Conservation (phyloP, 352 stramenopile species). For the Aphanomyces cochlioides region DNA sequence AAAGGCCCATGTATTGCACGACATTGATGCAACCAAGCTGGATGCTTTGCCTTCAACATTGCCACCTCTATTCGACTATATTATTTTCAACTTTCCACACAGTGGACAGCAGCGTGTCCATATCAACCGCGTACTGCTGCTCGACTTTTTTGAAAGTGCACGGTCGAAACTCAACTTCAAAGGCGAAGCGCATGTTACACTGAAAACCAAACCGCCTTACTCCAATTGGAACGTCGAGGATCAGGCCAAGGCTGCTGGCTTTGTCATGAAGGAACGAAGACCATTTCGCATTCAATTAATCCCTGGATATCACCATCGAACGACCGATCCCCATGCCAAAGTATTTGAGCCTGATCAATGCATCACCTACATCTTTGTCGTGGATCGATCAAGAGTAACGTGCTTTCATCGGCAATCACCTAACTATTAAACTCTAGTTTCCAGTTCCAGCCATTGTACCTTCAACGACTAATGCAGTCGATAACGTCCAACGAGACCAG, state of each 20-base stretch:
- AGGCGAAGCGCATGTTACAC: conserved; percentile 77
- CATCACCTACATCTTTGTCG: conserved; percentile 83
- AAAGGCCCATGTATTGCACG: conserved; percentile 56
- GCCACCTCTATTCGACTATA: conserved; percentile 67
- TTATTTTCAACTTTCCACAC: conserved; percentile 89
- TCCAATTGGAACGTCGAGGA: conserved; percentile 87
- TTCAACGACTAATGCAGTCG: too few species aligned
- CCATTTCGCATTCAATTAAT: conserved; percentile 72
- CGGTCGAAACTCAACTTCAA: conserved; percentile 47
- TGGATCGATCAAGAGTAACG: conserved; percentile 68
- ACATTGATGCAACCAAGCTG: conserved; percentile 81
- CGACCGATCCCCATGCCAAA: conserved; percentile 81
- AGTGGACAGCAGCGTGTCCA: conserved; percentile 85
- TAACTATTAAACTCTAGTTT: too few species aligned
- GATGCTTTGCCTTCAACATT: conserved; percentile 43
- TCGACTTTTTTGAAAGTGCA: conserved; percentile 83
- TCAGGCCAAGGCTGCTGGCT: conserved; percentile 58
- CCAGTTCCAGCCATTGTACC: too few species aligned
- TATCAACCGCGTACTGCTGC: conserved; percentile 73
- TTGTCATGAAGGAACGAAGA: conserved; percentile 73
- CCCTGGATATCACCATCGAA: conserved; percentile 83
- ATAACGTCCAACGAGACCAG: too few species aligned
- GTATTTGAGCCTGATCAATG: conserved; percentile 79
- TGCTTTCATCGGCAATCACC: background rate
- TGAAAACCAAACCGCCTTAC: conserved; percentile 84